Base-by-base conservation (phyloP, 1,284 basidiomycete genomes). In the Apiotrichum veenhuisii region DNA sequence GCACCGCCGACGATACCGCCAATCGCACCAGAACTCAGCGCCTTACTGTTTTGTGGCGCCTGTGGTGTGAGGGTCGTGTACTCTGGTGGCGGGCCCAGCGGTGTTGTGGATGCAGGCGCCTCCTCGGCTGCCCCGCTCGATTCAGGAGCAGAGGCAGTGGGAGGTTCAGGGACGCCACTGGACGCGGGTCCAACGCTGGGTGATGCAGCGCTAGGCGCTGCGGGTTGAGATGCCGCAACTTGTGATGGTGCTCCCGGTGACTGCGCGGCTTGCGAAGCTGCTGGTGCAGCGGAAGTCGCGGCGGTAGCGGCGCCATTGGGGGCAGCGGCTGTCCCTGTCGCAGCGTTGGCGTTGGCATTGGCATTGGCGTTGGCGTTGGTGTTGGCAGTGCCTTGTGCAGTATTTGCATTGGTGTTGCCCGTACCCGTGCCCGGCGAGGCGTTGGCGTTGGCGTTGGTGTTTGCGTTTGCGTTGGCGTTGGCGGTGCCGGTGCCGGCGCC, bases 1-100 rank as follows among this genome's bases (percentile, higher is more conserved):
- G 70, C 61, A 20, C 68, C 75, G 26, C 71, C 74, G 2, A 68
- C 73, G 38, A 77, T 74, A 18, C 69, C 75, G 5, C 73, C 75
- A 20, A 76, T 77, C 1, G 68, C 70, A 5, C 70, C 67, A 40
- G 64, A 59, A 27, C 65, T 65, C 27, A 74, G 33, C 1, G 63
- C 61, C 3, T 59, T 55, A 30, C 42, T 58, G 17, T 37, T 52
- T 9, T 41, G 25, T 18, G 33, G 46, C 5, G 20, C 22, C 22
- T 22, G 20, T 14, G 33, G 46, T 37, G 33, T 10, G 12, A 37
- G 14, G 34, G 20, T 30, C 3, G 20, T 18, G 30, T 10, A 18
- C 20, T 5, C 25, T 30, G 14, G n/a, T 27, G 22, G 22, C 7
- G 46, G 18, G 17, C 11, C 30, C 7, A 2, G 33, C 3, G 2